Conservation (phyloP, 805 yeast genomes). For the Hyphopichia homilentoma region DNA sequence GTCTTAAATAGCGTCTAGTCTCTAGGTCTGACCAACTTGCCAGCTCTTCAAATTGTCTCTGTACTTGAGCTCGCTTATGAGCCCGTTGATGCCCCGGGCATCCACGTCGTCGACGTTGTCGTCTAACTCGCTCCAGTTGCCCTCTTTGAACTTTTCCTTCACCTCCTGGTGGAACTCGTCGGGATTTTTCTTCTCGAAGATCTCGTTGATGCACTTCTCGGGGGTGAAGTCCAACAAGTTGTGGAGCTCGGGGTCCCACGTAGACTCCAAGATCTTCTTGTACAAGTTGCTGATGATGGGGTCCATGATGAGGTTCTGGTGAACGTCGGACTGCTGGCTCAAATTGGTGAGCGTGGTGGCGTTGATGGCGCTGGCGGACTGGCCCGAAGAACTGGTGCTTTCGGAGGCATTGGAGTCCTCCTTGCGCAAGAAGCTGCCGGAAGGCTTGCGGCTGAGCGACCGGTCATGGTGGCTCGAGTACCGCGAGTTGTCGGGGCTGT, state of each 20-base stretch:
- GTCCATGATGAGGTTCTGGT: conserved; percentile 30
- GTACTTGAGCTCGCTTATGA: conserved; percentile 32
- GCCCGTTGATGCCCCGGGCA: conserved; percentile 29
- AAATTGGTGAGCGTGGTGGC: background rate
- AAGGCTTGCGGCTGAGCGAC: too few species aligned
- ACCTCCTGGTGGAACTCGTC: conserved; percentile 11
- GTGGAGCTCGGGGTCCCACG: conserved; percentile 55
- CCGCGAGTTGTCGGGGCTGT: background rate
- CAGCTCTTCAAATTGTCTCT: conserved; percentile 38
- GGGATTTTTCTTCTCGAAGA: conserved; percentile 64
- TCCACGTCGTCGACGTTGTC: too few species aligned
- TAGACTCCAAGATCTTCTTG: conserved; percentile 51
- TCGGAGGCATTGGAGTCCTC: background rate
- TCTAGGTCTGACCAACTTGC: too few species aligned
- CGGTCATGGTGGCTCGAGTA: too few species aligned
- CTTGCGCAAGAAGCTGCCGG: too few species aligned
- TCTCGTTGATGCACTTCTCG: conserved; percentile 68
- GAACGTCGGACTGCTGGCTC: background rate
- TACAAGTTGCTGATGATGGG: conserved; percentile 50
- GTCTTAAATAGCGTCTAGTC: too few species aligned
- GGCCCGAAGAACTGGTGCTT: background rate
- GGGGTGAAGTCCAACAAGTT: conserved; percentile 56
- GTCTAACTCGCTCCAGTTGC: too few species aligned
- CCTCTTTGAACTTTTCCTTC: too few species aligned
- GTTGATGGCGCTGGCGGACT: background rate